A percentile compares a stretch with the other conserved stretches of the same genome.
Conservation (phyloP, 192 early-diverging fungal genomes). For the Backusella psychrophila region DNA sequence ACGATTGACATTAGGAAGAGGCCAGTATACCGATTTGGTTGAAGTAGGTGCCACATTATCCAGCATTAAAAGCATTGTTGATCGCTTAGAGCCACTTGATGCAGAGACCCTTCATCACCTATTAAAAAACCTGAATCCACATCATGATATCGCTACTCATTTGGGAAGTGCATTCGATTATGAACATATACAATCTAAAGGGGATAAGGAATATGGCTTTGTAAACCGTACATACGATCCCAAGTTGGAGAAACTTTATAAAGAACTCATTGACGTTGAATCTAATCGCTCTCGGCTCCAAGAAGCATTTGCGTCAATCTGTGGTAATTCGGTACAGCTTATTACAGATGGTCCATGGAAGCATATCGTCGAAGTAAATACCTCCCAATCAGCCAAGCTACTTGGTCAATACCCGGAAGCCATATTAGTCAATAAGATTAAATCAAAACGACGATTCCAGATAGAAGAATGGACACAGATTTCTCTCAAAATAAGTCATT, state of each 20-base stretch:
- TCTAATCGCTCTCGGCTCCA: conserved; percentile 40
- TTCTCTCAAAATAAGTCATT: conserved; percentile 49
- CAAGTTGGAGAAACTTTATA: conserved; percentile 37
- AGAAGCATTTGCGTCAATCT: conserved; percentile 33
- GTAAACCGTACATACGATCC: conserved; percentile 45
- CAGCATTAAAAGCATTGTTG: conserved; percentile 45
- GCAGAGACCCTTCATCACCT: conserved; percentile 17
- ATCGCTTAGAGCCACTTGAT: conserved; percentile 18
- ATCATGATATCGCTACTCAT: conserved; percentile 34
- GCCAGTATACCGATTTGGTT: conserved; percentile 60
- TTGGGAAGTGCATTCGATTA: conserved; percentile 47
- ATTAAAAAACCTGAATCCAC: conserved; percentile 39
- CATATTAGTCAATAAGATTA: conserved; percentile 50
- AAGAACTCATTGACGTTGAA: conserved; percentile 40
- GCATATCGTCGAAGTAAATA: conserved; percentile 55
- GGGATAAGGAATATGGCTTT: conserved; percentile 45
- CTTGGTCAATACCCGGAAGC: conserved; percentile 19
- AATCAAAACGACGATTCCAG: conserved; percentile 54
- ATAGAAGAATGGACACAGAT: conserved; percentile 54
- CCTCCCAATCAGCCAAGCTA: conserved; percentile 43
- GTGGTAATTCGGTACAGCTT: conserved; percentile 43
- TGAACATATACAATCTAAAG: conserved; percentile 39
- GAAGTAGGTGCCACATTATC: conserved; percentile 58
- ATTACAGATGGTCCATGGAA: conserved; percentile 39
- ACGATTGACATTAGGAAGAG: conserved; percentile 64